Evolutionary conservation across 108 stramenopile species (phyloP), one percentile per base, ranked within the genome.

Genomic region (Stephanodiscus minutulus): DNA sequence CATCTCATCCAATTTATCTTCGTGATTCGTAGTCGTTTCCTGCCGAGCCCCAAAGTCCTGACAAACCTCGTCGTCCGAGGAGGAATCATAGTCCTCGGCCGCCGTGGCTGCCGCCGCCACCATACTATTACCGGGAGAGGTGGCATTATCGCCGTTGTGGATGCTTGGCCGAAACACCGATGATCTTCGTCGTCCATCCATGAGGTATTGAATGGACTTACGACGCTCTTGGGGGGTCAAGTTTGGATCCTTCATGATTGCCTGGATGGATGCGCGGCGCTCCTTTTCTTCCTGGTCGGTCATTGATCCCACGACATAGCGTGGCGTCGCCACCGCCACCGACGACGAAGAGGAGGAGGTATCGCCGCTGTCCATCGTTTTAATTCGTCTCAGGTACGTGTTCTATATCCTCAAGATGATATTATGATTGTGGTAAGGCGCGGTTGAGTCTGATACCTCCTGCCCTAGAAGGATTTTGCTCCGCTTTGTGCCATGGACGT

Each of bases 181-280:
- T n/a, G 83, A 85, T 21, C 87, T 74, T 53, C 93, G 64, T 37
- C 93, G 72, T n/a, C 93, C 93, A 81, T 94, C 93, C 93, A 94
- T 94, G 35, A 94, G 68, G 60, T 66, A 75, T 74, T 91, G 91
- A 64, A 94, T 91, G 10, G 89, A 89, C 59, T 82, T 79, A 9
- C 90, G 81, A 37, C 89, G 79, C 61, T 91, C 91, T 5, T 76
- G 73, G 1, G 80, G 79, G 13, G 85, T 82, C 10, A 94, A 64
- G 61, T 46, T 78, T 10, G 75, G 58, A 70, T 94, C 91, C 49
- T 72, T 77, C 70, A 91, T 75, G 58, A 94, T 94, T 36, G 86
- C 88, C 68, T 91, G 88, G 66, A 94, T 94, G 37, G 81, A 87
- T 6, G 86, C 81, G 15, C 93, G 88, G 7, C 93, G 77, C 49